Conservation (phyloP, 805 yeast species). For the Starmerella davenportii region DNA sequence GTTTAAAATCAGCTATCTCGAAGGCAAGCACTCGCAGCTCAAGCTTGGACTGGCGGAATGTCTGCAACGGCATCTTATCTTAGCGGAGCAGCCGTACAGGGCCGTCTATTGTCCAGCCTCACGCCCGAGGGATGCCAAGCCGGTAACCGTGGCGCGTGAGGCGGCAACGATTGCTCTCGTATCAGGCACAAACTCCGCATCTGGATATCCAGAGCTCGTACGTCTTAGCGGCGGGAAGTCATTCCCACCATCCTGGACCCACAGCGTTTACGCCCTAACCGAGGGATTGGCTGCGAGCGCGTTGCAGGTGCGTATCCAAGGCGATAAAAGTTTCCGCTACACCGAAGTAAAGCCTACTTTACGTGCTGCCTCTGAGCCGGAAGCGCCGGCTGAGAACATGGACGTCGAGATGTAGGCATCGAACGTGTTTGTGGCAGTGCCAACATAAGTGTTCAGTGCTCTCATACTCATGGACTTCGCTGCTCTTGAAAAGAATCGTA, state of each 20-base stretch:
- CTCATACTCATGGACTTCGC: no score
- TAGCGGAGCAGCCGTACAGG: constrained; percentile 51
- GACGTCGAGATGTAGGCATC: constrained; percentile 7
- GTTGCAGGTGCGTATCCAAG: constrained; percentile 17
- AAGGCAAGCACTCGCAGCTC: constrained; percentile 35
- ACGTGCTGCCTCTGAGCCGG: not conserved
- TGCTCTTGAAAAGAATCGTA: no score
- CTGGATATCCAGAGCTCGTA: constrained; percentile 36
- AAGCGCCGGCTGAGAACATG: constrained; percentile 1
- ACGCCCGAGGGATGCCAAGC: constrained; percentile 30
- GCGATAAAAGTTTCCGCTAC: constrained; percentile 21
- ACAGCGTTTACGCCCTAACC: constrained; percentile 50
- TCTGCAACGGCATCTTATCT: constrained; percentile 58
- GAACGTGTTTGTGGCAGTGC: no score
- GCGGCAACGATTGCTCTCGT: constrained; percentile 54
- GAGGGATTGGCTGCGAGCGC: constrained; percentile 26
- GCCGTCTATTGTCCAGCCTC: constrained; percentile 60
- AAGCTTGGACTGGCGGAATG: constrained; percentile 69
- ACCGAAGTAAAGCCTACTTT: constrained; percentile 18
- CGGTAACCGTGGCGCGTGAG: constrained; percentile 54
- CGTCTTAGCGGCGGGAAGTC: constrained; percentile 67
- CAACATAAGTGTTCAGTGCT: no score
- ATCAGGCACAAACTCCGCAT: constrained; percentile 23
- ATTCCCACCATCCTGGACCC: constrained; percentile 69
- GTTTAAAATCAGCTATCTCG: constrained; percentile 62